phyloP scores from a whole-genome alignment of 1,284 basidiomycete species.

The Neonothopanus nambi region DNA sequence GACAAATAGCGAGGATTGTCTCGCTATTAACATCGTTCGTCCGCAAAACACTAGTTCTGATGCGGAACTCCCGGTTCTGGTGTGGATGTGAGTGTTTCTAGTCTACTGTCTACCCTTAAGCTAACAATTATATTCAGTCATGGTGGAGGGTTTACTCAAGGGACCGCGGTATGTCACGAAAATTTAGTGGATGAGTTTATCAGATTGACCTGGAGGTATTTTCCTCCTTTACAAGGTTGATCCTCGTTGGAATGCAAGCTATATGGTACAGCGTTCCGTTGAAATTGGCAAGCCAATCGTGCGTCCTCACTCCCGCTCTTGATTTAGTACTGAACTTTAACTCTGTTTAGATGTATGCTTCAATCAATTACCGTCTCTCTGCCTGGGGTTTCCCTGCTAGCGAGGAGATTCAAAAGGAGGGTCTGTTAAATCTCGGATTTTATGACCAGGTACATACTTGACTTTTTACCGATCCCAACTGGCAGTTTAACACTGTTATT shows the following conservation, averaged over 20 bases:
- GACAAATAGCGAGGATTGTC: slow-evolving; percentile 4
- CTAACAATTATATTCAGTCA: background rate
- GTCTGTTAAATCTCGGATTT: slow-evolving; percentile 2
- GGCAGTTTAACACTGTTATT: no score
- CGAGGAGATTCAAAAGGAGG: background rate
- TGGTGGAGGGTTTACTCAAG: slow-evolving; percentile 5
- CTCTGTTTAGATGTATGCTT: background rate
- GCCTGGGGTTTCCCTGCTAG: slow-evolving; percentile 3
- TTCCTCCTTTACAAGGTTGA: background rate
- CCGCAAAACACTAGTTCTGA: background rate
- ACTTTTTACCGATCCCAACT: no score
- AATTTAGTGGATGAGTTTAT: no score
- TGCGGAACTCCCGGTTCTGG: background rate
- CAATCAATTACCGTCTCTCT: background rate
- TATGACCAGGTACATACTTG: background rate
- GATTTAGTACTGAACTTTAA: no score
- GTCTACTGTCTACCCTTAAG: no score
- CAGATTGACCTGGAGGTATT: no score
- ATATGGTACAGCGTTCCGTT: slow-evolving; percentile 1
- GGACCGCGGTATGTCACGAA: background rate
- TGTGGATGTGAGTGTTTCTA: slow-evolving; percentile 3
- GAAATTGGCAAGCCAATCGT: slow-evolving; percentile 2
- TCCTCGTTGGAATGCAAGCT: background rate
- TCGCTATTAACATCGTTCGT: slow-evolving; percentile 9
- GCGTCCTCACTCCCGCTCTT: background rate